Percentiles rank a stretch among this genome's conserved stretches.
Evolutionary conservation across 306 rosid species (phyloP).

Genomic region (Cicer pinnatifidum): DNA sequence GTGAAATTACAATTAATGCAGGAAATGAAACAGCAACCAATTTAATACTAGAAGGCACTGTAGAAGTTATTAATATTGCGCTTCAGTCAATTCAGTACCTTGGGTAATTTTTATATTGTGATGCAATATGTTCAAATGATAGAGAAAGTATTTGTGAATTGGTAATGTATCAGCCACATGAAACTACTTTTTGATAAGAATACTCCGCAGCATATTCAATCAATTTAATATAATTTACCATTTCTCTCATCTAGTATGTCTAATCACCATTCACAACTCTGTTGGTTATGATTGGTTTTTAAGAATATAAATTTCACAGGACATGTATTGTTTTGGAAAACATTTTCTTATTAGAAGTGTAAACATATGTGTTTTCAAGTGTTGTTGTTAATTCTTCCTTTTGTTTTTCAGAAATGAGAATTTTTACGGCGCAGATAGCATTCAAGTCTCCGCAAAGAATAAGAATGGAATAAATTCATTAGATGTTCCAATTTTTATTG

Average conservation of each 20-base stretch:
- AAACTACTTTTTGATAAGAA: neutral
- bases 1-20: conserved; percentile 49
- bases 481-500: conserved; percentile 66
- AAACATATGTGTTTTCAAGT: conserved; percentile 9
- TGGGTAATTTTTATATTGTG: conserved; percentile 54
- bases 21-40: conserved; percentile 52
- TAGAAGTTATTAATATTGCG: conserved; percentile 73
- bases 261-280: no score
- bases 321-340: conserved; percentile 14
- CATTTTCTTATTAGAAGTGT: neutral
- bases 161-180: neutral
- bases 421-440: conserved; percentile 65
- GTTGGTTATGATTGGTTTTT: conserved; percentile 5
- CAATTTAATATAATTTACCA: neutral
- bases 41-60: conserved; percentile 66
- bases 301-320: conserved; percentile 23
- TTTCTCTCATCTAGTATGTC: no score
- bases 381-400: conserved; percentile 11
- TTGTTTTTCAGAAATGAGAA: conserved; percentile 64
- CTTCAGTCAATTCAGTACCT: conserved; percentile 80
- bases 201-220: neutral
- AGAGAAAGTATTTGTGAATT: neutral
- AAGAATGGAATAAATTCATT: conserved; percentile 67
- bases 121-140: conserved; percentile 1
- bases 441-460: conserved; percentile 64